Evolutionary conservation across 2,329 filamentous ascomycete genomes (phyloP).

Genomic region (Cytospora chrysosperma): DNA sequence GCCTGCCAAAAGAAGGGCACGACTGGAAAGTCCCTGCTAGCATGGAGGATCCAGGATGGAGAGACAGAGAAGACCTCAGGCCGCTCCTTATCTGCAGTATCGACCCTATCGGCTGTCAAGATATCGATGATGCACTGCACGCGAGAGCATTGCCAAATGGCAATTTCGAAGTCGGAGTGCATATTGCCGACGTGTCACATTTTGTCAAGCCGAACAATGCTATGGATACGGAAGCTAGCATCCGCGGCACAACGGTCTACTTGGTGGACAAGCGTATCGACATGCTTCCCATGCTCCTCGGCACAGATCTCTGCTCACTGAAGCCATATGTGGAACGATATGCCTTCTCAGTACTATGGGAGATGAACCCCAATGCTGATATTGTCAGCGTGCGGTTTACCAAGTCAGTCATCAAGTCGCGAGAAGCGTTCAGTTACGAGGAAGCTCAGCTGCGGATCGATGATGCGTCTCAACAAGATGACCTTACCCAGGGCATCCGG

Average conservation of each 20-base stretch:
- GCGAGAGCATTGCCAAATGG: conserved; percentile 82
- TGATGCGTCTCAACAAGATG: conserved; percentile 81
- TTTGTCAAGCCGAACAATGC: conserved; percentile 96
- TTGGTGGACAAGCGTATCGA: conserved; percentile 98
- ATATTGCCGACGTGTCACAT: conserved; percentile 98
- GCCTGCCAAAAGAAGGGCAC: conserved; percentile 85
- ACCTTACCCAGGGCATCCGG: conserved; percentile 86
- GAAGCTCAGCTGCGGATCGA: conserved; percentile 93
- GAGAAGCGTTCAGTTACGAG: conserved; percentile 97
- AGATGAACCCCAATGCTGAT: conserved; percentile 80
- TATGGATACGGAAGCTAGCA: conserved; percentile 93
- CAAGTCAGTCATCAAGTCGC: conserved; percentile 95
- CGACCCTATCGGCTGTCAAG: conserved; percentile 91
- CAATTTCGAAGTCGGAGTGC: conserved; percentile 93
- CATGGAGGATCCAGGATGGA: conserved; percentile 82
- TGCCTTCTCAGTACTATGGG: conserved; percentile 85
- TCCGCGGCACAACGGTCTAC: conserved; percentile 94
- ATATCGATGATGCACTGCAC: conserved; percentile 97
- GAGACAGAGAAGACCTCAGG: conserved; percentile 77
- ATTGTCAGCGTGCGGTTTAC: conserved; percentile 86
- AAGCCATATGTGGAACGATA: conserved; percentile 97
- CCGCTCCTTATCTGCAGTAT: conserved; percentile 93
- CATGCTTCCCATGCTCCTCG: conserved; percentile 95
- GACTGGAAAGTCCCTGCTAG: conserved; percentile 88
- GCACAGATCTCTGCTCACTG: conserved; percentile 92